Conservation (phyloP, 2,329 filamentous ascomycete species). For the Trichoderma sp. region DNA sequence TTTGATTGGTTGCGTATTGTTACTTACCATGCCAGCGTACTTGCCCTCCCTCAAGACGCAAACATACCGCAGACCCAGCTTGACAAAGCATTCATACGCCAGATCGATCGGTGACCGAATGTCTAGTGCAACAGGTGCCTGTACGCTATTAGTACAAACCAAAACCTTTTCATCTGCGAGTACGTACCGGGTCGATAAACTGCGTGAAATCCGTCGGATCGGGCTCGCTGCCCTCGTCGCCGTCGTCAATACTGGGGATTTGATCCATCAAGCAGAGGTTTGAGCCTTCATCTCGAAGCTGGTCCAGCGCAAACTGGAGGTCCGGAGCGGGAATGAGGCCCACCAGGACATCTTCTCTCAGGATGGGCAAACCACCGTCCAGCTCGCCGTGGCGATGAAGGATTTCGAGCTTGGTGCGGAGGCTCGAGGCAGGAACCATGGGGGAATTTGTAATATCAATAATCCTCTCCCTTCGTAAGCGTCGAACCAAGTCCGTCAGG, state of each 20-base stretch:
- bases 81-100: conserved; percentile 94
- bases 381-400: conserved; percentile 84
- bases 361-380: conserved; percentile 85
- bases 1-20: not conserved
- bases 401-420: conserved; percentile 77
- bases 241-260: conserved; percentile 59
- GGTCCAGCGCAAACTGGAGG: conserved; percentile 87
- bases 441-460: conserved; percentile 88
- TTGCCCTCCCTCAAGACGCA: conserved; percentile 82
- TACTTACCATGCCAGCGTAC: conserved; percentile 80
- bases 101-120: conserved; percentile 88
- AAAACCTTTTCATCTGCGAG: not conserved
- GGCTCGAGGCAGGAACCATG: conserved; percentile 69
- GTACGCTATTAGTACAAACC: conserved; percentile 16
- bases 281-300: conserved; percentile 69
- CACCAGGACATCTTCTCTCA: conserved; percentile 74
- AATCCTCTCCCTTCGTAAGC: conserved; percentile 68
- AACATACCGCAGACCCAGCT: conserved; percentile 87
- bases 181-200: conserved; percentile 78
- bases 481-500: conserved; percentile 79
- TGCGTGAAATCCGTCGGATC: conserved; percentile 83
- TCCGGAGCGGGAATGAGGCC: conserved; percentile 92
- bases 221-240: conserved; percentile 53
- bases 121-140: conserved; percentile 84
- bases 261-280: conserved; percentile 79